Evolutionary conservation across 2,329 filamentous ascomycete genomes (phyloP), one percentile per base, ranked within the genome.

Genomic region (Alternaria burnsii): DNA sequence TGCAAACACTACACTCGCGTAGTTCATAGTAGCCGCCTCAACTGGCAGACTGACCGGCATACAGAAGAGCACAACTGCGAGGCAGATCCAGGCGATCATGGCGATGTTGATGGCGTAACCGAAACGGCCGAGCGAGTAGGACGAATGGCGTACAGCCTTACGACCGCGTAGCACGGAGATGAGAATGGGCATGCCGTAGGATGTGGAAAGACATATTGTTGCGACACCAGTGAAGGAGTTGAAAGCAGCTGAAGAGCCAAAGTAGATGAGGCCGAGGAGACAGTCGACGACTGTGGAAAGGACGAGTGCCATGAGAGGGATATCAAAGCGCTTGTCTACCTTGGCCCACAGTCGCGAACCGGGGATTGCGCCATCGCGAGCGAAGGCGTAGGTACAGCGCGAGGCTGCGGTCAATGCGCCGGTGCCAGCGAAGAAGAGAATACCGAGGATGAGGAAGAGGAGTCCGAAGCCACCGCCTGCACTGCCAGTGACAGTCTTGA

Each of bases 191-290:
- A 93, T 83, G 14, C 89, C 90, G 75, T 94, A 94, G 0, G 89
- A 92, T 4, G 88, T 88, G 0, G 88, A 90, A 0, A 94, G 85
- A 66, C 90, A 93, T 73, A 94, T 93, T 5, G 91, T 93, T 1
- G 91, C 91, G 1, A 93, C 90, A 28, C 91, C 90, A 0, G 91
- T 93, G 77, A 94, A 93, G 10, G 88, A 89, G 81, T 90, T 91
- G 81, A 94, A 94, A 0, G 91, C 91, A 0, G 90, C 89, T 0
- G 87, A 86, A 1, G 88, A 91, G 10, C 91, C 91, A 65, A 94
- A 92, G 80, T 92, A 94, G 76, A 94, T 93, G 66, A 91, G 83
- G 0, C 91, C 91, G 0, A 94, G 83, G 11, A 93, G 79, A 67
- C 87, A 90, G 75, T 91, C 88, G 43, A 94, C 86, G 0, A 83